Evolutionary conservation across 805 yeast species (phyloP), one percentile per base, ranked within the genome.

Genomic region (Spathaspora sp.): DNA sequence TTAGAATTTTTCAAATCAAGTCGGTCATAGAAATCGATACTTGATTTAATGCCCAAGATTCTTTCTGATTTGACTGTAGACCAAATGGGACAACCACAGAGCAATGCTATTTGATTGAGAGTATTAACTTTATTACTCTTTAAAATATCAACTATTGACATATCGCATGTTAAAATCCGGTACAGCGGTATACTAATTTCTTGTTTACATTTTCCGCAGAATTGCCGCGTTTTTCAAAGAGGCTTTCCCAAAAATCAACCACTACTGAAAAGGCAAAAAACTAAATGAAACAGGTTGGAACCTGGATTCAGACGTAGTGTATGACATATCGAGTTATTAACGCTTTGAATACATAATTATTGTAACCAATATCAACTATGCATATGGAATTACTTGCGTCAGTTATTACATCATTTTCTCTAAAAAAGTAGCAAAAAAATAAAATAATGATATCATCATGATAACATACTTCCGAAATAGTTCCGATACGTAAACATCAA

Each of bases 71-170:
- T 65, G 7, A 49, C 63, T 7, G 59, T 26, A n/a, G 51, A 49
- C 3, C 42, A 44, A 6, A 52, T 42, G 3, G 60, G 48, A n/a
- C 59, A 47, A 12, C 69, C 68, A 52, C 67, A 63, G 17, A 58
- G 53, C 12, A 59, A 28, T 18, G 56, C 46, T 11, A 59, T 26
- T 28, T 59, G 59, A 40, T 51, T 56, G 11, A 57, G 51, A 8
- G 57, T 51, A 10, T 46, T 39, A 8, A 42, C 48, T 46, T 53
- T 56, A 23, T 23, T 20, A 6, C 18, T 14, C 16, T 42, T 16
- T 11, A 42, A 23, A 17, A 12, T 10, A 12, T 42, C 18, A 14
- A 42, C 16, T 20, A 35, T 35, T 14, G 40, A 35, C 40, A 35
- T 35, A n/a, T 14, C 40, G 40, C 16, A 14, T 14, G n/a, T 11